Percentiles rank a stretch among this genome's conserved stretches.
These are phyloP conservation scores for Narthecium ossifragum DNA, from an alignment of 106 monocot genomes.

Conservation along the genomic window DNA sequence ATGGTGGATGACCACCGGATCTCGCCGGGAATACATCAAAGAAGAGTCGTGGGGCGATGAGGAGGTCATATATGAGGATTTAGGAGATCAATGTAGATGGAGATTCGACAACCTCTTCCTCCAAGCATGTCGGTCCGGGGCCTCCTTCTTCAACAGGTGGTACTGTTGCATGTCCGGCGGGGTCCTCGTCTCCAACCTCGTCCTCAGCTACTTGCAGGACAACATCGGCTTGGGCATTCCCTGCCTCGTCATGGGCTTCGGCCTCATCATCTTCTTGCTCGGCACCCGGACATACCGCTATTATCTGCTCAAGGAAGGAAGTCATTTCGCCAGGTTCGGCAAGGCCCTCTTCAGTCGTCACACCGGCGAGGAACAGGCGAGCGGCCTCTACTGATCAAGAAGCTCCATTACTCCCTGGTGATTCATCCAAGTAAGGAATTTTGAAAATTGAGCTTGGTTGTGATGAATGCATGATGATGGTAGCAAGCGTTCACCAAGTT, in stretches of 20 bases:
- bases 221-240: conserved; percentile 25
- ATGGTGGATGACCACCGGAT: too few relatives aligned
- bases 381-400: background rate
- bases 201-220: conserved; percentile 22
- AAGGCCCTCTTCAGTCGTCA: background rate
- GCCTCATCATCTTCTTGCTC: conserved; percentile 16
- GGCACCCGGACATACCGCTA: conserved; percentile 24
- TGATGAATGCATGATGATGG: too few relatives aligned
- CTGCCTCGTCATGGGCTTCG: conserved; percentile 9
- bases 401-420: background rate
- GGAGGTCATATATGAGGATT: too few relatives aligned
- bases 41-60: too few relatives aligned
- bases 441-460: too few relatives aligned
- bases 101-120: conserved; percentile 28
- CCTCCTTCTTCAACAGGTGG: conserved; percentile 48
- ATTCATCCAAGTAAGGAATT: too few relatives aligned
- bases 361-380: background rate
- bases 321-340: background rate
- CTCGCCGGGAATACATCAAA: too few relatives aligned
- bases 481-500: too few relatives aligned
- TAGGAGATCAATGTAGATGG: too few relatives aligned
- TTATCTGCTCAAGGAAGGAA: background rate
- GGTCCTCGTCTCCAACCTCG: background rate
- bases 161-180: conserved; percentile 18
- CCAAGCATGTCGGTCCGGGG: conserved; percentile 8